Evolutionary conservation across 441 rosid species (phyloP).

Genomic region (Euphorbia celastroides): DNA sequence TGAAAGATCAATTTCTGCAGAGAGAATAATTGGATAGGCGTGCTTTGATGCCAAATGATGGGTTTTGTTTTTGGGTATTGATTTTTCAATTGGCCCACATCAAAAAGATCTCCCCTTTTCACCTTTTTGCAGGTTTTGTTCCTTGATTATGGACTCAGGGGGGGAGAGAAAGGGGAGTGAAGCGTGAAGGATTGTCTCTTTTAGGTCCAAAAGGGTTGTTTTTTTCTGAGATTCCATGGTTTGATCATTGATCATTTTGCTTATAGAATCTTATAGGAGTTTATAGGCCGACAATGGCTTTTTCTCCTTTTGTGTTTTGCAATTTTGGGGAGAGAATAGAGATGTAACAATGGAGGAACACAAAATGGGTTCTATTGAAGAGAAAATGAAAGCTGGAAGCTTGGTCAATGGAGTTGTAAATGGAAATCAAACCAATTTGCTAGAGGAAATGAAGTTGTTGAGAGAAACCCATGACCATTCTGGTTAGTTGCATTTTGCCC

Average conservation of each 20-base stretch:
- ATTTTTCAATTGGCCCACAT: slow-evolving; percentile 42
- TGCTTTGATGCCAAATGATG: slow-evolving; percentile 49
- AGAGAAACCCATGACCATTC: slow-evolving; percentile 83
- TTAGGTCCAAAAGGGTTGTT: slow-evolving; percentile 29
- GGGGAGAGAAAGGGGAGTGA: background rate
- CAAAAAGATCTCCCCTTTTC: slow-evolving; percentile 32
- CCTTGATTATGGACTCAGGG: slow-evolving; percentile 40
- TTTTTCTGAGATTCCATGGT: slow-evolving; percentile 38
- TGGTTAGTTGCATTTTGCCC: slow-evolving; percentile 39
- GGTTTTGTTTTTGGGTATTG: slow-evolving; percentile 16
- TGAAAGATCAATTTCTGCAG: slow-evolving; percentile 53
- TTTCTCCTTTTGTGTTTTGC: background rate
- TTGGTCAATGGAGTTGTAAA: slow-evolving; percentile 27
- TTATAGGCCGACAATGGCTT: background rate
- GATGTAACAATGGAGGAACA: no score
- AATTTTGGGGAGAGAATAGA: slow-evolving; percentile 17
- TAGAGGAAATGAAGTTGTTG: slow-evolving; percentile 83
- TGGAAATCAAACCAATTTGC: slow-evolving; percentile 39
- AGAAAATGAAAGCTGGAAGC: slow-evolving; percentile 47
- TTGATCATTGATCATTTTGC: slow-evolving; percentile 22
- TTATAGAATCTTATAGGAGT: slow-evolving; percentile 10
- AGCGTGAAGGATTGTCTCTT: slow-evolving; percentile 17
- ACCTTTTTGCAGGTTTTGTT: slow-evolving; percentile 49
- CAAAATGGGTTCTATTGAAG: slow-evolving; percentile 46
- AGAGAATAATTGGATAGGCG: slow-evolving; percentile 35